phyloP scores from a whole-genome alignment of 139 green algal genomes.

The Chlamydomonas schloesseri region DNA sequence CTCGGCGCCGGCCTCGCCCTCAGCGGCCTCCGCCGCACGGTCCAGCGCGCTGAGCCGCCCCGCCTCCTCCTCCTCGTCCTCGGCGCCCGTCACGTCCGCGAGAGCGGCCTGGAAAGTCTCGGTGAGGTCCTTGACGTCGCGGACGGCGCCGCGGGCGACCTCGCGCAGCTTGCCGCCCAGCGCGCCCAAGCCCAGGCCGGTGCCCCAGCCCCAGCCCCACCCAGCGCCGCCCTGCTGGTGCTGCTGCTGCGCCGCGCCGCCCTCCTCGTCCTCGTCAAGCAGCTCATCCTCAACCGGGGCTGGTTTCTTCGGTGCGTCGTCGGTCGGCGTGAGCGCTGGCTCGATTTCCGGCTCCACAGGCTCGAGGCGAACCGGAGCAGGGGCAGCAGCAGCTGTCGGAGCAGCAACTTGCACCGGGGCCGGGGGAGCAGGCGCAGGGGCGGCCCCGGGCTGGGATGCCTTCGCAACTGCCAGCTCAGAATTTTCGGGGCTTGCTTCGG shows the following conservation, averaged over 20 bases:
- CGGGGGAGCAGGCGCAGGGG: too few relatives aligned
- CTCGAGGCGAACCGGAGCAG: too few relatives aligned
- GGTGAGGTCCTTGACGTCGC: conserved; percentile 56
- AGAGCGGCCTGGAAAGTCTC: conserved; percentile 53
- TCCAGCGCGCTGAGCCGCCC: conserved; percentile 34
- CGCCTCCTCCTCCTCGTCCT: conserved; percentile 46
- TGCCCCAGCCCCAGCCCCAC: conserved; percentile 27
- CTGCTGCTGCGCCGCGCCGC: background rate
- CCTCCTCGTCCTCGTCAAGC: background rate
- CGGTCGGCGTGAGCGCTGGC: too few relatives aligned
- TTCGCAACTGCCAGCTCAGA: too few relatives aligned
- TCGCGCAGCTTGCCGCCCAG: conserved; percentile 46
- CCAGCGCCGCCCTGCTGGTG: background rate
- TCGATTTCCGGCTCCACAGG: too few relatives aligned
- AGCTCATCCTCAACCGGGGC: background rate
- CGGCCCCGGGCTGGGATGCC: too few relatives aligned
- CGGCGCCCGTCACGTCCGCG: conserved; percentile 10
- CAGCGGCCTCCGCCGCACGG: background rate
- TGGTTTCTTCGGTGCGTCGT: background rate
- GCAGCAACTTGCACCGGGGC: too few relatives aligned
- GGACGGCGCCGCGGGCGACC: conserved; percentile 43
- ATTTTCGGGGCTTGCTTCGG: too few relatives aligned
- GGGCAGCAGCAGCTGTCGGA: too few relatives aligned
- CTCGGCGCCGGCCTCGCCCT: background rate
- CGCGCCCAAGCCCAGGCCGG: conserved; percentile 44